Conservation (phyloP, 306 rosid species). For the Cyamopsis tetragonoloba region DNA sequence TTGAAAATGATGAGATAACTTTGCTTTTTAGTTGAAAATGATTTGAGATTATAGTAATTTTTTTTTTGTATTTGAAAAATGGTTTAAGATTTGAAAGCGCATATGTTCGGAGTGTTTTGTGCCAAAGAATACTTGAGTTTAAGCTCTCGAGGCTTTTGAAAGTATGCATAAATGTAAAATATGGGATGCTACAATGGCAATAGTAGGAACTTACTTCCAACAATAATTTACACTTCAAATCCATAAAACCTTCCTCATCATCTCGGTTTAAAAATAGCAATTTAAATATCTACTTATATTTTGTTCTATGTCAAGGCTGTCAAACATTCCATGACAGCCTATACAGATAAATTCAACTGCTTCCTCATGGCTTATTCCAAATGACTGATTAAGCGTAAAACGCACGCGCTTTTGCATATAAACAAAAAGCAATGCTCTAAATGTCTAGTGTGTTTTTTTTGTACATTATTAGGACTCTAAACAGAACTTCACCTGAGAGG, state of each 20-base stretch:
- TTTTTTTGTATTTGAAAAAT: too few species aligned
- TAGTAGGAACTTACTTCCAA: too few species aligned
- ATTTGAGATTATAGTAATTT: too few species aligned
- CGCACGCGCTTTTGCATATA: constrained; percentile 34
- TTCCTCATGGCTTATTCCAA: constrained; percentile 35
- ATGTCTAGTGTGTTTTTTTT: constrained; percentile 39
- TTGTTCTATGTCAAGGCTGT: constrained; percentile 31
- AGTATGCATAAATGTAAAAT: too few species aligned
- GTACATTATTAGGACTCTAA: constrained; percentile 46
- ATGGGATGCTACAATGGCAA: too few species aligned
- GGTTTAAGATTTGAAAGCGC: too few species aligned
- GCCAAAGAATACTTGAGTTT: too few species aligned
- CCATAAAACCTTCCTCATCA: constrained; percentile 23
- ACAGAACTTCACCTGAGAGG: constrained; percentile 67
- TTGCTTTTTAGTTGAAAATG: too few species aligned
- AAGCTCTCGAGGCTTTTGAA: too few species aligned
- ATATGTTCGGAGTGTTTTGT: too few species aligned
- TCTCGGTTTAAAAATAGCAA: constrained; percentile 18
- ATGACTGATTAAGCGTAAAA: constrained; percentile 18
- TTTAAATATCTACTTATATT: constrained; percentile 26
- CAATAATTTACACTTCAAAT: constrained; percentile 24
- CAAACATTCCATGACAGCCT: constrained; percentile 29
- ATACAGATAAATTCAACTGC: constrained; percentile 30
- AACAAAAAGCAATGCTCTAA: constrained; percentile 12
- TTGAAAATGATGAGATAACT: too few species aligned